Evolutionary conservation across 805 yeast genomes (phyloP).

Genomic region (Pichia cabralensis): DNA sequence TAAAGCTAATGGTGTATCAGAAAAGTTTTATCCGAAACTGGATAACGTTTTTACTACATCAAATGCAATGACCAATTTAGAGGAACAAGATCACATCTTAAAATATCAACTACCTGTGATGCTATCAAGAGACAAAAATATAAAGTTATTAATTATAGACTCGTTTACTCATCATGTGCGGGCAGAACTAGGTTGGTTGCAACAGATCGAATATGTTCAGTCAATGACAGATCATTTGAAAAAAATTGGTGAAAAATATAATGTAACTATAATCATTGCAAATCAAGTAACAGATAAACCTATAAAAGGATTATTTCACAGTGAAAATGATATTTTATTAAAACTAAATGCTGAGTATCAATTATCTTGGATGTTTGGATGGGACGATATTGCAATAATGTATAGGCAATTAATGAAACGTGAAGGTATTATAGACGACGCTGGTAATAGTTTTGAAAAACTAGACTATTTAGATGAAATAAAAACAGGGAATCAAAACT

Average conservation of each 20-base stretch:
- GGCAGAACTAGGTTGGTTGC: constrained; percentile 41
- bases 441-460: constrained; percentile 11
- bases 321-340: constrained; percentile 22
- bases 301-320: constrained; percentile 19
- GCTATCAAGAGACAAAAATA: constrained; percentile 27
- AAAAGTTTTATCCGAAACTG: constrained; percentile 24
- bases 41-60: constrained; percentile 24
- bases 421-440: constrained; percentile 11
- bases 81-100: constrained; percentile 63
- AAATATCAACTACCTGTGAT: constrained; percentile 60
- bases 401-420: constrained; percentile 20
- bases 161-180: constrained; percentile 77
- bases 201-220: constrained; percentile 33
- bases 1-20: constrained; percentile 24
- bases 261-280: constrained; percentile 56
- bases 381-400: constrained; percentile 39
- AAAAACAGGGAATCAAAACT: neutral
- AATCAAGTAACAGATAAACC: constrained; percentile 74
- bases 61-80: constrained; percentile 37
- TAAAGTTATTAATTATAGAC: constrained; percentile 62
- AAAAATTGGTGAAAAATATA: constrained; percentile 34
- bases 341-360: constrained; percentile 50
- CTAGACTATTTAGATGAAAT: constrained; percentile 12
- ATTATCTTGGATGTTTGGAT: constrained; percentile 63
- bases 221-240: constrained; percentile 39